These are phyloP conservation scores for Suhomyces taliae DNA, from an alignment of 1,139 yeast genomes.

Conservation along the genomic window DNA sequence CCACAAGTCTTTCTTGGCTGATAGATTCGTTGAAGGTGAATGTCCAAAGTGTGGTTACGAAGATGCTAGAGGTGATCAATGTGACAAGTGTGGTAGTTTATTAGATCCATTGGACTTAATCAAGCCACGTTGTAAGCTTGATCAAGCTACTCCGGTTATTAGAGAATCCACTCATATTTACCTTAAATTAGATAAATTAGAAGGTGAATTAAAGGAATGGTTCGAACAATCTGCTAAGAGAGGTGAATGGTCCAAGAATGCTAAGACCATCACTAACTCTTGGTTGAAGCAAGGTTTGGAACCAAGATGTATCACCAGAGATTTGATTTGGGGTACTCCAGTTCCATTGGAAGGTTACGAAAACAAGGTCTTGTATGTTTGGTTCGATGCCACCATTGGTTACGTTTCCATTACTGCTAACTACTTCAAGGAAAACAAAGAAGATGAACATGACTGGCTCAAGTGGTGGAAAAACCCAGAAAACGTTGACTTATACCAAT, in stretches of 20 bases:
- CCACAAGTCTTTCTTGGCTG: slow-evolving; percentile 91
- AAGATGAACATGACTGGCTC: slow-evolving; percentile 57
- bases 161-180: slow-evolving; percentile 84
- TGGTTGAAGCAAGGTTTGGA: slow-evolving; percentile 94
- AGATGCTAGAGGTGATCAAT: slow-evolving; percentile 99
- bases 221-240: slow-evolving; percentile 60
- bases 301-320: slow-evolving; percentile 97
- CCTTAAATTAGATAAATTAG: slow-evolving; percentile 78
- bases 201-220: slow-evolving; percentile 75
- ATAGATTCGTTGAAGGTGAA: slow-evolving; percentile 94
- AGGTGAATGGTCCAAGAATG: slow-evolving; percentile 91
- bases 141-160: slow-evolving; percentile 75
- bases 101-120: slow-evolving; percentile 91
- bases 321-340: slow-evolving; percentile 97
- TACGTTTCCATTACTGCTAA: slow-evolving; percentile 94
- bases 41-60: slow-evolving; percentile 94
- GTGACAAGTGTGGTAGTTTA: slow-evolving; percentile 92
- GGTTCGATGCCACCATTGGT: slow-evolving; percentile 99
- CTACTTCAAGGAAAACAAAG: slow-evolving; percentile 56
- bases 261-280: slow-evolving; percentile 80
- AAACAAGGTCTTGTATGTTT: slow-evolving; percentile 90
- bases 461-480: slow-evolving; percentile 93
- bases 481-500: slow-evolving; percentile 81
- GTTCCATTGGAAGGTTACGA: slow-evolving; percentile 84
- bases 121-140: slow-evolving; percentile 93